Evolutionary conservation across 805 yeast species (phyloP), one percentile per base, ranked within the genome.

Genomic region (Candida methanosorbosa): DNA sequence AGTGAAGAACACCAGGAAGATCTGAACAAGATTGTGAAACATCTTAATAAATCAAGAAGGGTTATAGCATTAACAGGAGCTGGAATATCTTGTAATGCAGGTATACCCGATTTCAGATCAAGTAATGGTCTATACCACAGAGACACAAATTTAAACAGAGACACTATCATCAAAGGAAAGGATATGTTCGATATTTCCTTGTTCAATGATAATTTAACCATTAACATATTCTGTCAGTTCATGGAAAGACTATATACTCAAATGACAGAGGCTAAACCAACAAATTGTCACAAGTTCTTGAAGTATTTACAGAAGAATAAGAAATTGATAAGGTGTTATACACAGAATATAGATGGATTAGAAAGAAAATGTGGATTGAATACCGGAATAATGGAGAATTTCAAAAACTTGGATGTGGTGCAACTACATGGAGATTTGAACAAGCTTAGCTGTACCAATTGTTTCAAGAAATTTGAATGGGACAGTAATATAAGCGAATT

Each of bases 81-180:
- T 2, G 98, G 98, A 1, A 86, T 90, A 38, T 85, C 96, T 13
- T 86, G 96, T 54, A 85, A 83, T 52, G 97, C 97, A 1, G 97
- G 98, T 0, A 92, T 90, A 31, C 98, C 98, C 3, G 97, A 90
- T 54, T 88, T 88, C 54, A 68, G 97, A 37, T 82, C 94, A 4
- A 64, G 78, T 9, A 74, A 81, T 44, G 97, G 97, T 2, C 67
- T 88, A 9, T 88, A 90, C 59, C 77, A 81, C 39, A 54, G 60
- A 15, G 70, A 73, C 45, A 81, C 88, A 1, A 68, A 66, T 28
- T 50, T 50, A n/a, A 22, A 9, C n/a, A 32, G 15, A 9, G 16
- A 11, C 5, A 18, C 15, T 4, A 68, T 80, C 15, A 77, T 80
- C 29, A 80, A 78, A 46, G 97, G 97, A 5, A 84, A 85, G 49